Evolutionary conservation across 345 rosid species (phyloP), one percentile per base, ranked within the genome.

Genomic region (Populus tremula): DNA sequence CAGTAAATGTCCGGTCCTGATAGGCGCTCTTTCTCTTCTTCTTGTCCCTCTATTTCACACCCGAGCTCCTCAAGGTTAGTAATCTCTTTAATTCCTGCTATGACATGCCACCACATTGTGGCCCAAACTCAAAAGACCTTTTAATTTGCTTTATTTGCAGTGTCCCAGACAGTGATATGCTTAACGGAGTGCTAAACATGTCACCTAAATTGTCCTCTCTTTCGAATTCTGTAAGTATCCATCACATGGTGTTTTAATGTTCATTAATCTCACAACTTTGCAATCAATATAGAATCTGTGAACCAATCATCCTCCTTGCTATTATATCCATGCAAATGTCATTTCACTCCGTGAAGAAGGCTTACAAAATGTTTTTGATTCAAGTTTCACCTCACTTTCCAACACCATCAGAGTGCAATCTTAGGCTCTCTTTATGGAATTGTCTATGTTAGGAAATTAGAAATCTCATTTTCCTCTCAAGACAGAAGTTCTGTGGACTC

Each of bases 21-120:
- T 70, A 85, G 85, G 84, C 85, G 84, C 33, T 82, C 87, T 61
- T 86, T 88, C 33, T 87, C 86, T 71, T 82, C 90, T 62, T 77
- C 89, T 10, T 82, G 76, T 59, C 73, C 87, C 65, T 83, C 88
- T 70, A 83, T 86, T 65, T 75, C 85, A 5, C 83, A 73, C 12
- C 79, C 69, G 20, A 84, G 76, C 72, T 81, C 85, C 61, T 72
- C 83, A 8, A 79, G 91, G 93, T 89, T 17, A 53, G 33, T 3
- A 1, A 39, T 1, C 64, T 21, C 9, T 13, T 21, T 38, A 6
- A 5, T 33, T 56, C 18, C 56, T 18, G 4, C 7, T 47, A 47
- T 47, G 53, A 6, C 53, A 47, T 47, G 53, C 53, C 36, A 0
- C 29, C 23, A 2, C 31, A 7, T 13, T n/a, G 35, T 35, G 8